Evolutionary conservation across 352 stramenopile species (phyloP).

Genomic region (Globisporangium radiosum): DNA sequence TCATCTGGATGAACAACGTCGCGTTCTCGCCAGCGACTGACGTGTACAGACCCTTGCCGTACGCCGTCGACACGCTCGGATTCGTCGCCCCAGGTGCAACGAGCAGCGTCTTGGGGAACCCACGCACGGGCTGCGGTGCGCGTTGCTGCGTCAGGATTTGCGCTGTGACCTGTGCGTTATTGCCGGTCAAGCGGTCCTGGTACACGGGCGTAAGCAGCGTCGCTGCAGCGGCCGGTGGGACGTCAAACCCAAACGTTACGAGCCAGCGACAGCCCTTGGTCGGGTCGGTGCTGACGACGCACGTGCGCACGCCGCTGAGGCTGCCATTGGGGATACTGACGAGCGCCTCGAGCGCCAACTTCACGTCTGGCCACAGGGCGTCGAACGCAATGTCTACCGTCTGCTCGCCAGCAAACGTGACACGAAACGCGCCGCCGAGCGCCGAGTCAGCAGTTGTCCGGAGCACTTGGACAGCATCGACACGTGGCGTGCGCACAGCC

Average conservation of each 20-base stretch:
- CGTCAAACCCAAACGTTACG: conserved; percentile 42
- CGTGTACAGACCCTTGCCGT: conserved; percentile 52
- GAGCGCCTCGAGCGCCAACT: conserved; percentile 60
- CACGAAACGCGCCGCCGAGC: conserved; percentile 56
- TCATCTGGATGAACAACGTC: conserved; percentile 72
- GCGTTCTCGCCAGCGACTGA: conserved; percentile 40
- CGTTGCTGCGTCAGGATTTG: conserved; percentile 26
- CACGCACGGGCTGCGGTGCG: conserved; percentile 30
- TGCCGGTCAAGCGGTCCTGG: conserved; percentile 57
- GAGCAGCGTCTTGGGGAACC: conserved; percentile 61
- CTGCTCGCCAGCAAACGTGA: conserved; percentile 40
- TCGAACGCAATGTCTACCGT: conserved; percentile 58
- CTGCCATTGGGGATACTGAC: conserved; percentile 34
- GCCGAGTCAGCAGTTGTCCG: conserved; percentile 34
- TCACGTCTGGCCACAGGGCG: conserved; percentile 26
- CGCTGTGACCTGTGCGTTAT: conserved; percentile 41
- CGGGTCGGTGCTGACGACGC: conserved; percentile 26
- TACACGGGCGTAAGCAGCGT: conserved; percentile 31
- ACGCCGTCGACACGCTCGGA: conserved; percentile 65
- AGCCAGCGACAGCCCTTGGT: conserved; percentile 66
- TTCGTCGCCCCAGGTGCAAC: conserved; percentile 53
- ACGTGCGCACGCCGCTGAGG: conserved; percentile 25
- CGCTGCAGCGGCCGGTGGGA: conserved; percentile 5
- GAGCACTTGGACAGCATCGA: conserved; percentile 75
- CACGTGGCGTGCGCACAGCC: conserved; percentile 64